Conservation (phyloP, 352 stramenopile species). For the Hyaloperonospora brassicae region DNA sequence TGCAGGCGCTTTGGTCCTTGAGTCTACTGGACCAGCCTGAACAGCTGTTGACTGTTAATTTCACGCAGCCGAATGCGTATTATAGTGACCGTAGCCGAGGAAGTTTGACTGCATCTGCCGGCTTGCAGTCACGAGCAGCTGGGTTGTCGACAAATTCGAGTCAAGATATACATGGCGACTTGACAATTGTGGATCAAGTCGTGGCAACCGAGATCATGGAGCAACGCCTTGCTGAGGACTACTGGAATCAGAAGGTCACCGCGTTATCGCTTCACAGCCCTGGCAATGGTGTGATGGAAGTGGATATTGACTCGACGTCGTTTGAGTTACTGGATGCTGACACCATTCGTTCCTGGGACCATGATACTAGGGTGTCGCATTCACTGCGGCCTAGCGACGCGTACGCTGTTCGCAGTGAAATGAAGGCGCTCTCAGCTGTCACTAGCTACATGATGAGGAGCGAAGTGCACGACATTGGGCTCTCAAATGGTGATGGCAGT, state of each 20-base stretch:
- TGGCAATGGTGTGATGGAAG: conserved; percentile 10
- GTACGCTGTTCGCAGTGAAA: conserved; percentile 29
- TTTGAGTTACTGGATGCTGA: conserved; percentile 15
- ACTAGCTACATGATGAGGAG: conserved; percentile 32
- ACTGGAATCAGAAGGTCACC: conserved; percentile 40
- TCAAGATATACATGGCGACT: background rate
- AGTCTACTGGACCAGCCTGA: conserved; percentile 38
- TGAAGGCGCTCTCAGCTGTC: conserved; percentile 30
- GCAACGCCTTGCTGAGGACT: conserved; percentile 25
- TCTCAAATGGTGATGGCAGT: background rate
- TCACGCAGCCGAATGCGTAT: conserved; percentile 68
- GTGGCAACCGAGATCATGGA: conserved; percentile 23
- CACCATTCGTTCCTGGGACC: conserved; percentile 32
- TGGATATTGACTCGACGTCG: conserved; percentile 1
- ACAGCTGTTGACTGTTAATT: conserved; percentile 37
- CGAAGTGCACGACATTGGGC: conserved; percentile 19
- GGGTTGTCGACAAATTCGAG: background rate
- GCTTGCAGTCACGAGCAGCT: conserved; percentile 5
- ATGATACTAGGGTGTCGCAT: conserved; percentile 20
- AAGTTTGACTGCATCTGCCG: conserved; percentile 13
- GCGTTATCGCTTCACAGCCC: conserved; percentile 11
- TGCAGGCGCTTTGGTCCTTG: conserved; percentile 50
- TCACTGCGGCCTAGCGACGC: conserved; percentile 44
- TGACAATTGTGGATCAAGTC: conserved; percentile 9
- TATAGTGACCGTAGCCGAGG: conserved; percentile 47